phyloP scores from a whole-genome alignment of 495 filamentous ascomycete species.

The Evansstolkia leycettana region DNA sequence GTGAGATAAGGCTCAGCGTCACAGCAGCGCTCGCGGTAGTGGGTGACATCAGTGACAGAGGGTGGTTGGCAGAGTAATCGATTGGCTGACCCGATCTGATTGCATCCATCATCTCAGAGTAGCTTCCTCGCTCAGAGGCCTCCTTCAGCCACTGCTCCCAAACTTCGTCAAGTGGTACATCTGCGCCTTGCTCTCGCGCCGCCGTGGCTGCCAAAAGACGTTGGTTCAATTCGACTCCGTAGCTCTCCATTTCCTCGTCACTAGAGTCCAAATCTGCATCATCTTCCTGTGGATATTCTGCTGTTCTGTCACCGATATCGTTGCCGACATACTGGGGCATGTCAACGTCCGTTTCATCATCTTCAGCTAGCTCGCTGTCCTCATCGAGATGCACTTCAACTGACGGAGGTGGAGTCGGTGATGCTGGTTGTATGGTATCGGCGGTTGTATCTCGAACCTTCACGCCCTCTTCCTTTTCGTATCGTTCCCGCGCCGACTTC shows the following conservation, averaged over 20 bases:
- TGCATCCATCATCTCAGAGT: conserved; percentile 28
- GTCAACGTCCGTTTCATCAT: conserved; percentile 19
- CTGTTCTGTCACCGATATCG: conserved; percentile 13
- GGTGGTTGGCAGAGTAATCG: conserved; percentile 16
- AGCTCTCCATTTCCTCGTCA: conserved; percentile 57
- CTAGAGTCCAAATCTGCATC: conserved; percentile 48
- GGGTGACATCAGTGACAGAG: conserved; percentile 11
- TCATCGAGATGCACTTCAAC: conserved; percentile 23
- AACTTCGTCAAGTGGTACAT: conserved; percentile 60
- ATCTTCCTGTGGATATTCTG: conserved; percentile 11
- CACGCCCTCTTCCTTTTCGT: conserved; percentile 64
- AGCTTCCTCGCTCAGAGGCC: conserved; percentile 49
- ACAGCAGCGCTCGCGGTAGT: conserved; percentile 7
- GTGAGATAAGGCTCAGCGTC: not conserved
- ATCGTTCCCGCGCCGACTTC: conserved; percentile 74
- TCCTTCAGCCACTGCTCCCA: conserved; percentile 85
- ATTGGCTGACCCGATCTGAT: conserved; percentile 29
- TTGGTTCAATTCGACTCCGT: conserved; percentile 60
- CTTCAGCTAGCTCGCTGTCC: conserved; percentile 15
- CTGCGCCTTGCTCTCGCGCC: conserved; percentile 47
- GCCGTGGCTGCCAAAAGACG: conserved; percentile 58
- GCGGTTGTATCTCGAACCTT: conserved; percentile 69
- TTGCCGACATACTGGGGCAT: conserved; percentile 14
- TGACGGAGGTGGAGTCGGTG: conserved; percentile 20
- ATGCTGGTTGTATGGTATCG: conserved; percentile 42